Evolutionary conservation across 2,329 filamentous ascomycete species (phyloP).

Genomic region (Conoideocrella luteorostrata): DNA sequence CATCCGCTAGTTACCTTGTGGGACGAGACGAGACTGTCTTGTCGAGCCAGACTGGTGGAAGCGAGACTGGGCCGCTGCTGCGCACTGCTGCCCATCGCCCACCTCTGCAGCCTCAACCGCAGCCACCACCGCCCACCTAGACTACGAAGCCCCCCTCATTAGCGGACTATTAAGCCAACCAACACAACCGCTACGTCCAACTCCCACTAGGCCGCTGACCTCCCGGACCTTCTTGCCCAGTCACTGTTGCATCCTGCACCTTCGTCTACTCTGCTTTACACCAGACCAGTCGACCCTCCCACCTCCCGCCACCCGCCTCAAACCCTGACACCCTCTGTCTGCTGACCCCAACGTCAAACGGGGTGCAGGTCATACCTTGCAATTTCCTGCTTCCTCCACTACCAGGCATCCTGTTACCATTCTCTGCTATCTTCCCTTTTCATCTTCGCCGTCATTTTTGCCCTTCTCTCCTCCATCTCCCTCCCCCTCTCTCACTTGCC

Average conservation of each 20-base stretch:
- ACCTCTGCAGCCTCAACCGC: neutral
- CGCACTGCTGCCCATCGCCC: too few species aligned
- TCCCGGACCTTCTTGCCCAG: neutral
- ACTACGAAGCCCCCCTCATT: neutral
- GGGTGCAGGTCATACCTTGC: neutral
- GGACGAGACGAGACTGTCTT: too few species aligned
- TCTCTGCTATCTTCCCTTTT: constrained; percentile 18
- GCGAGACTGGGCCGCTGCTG: too few species aligned
- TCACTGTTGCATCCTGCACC: neutral
- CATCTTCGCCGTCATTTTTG: constrained; percentile 10
- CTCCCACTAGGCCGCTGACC: too few species aligned
- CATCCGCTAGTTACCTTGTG: too few species aligned
- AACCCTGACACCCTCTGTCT: neutral
- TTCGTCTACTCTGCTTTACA: neutral
- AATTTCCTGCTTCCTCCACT: constrained; percentile 9
- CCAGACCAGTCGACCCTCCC: neutral
- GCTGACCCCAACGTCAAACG: constrained; percentile 2
- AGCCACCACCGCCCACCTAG: neutral
- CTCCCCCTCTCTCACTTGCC: too few species aligned
- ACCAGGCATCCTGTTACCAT: too few species aligned
- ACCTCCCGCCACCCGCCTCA: neutral
- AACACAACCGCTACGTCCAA: neutral
- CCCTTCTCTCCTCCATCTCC: constrained; percentile 13
- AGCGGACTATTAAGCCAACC: neutral
- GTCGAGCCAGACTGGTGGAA: too few species aligned